Percentiles rank a stretch among this genome's conserved stretches.
Conservation (phyloP, 495 filamentous ascomycete genomes). For the Podospora anserina region DNA sequence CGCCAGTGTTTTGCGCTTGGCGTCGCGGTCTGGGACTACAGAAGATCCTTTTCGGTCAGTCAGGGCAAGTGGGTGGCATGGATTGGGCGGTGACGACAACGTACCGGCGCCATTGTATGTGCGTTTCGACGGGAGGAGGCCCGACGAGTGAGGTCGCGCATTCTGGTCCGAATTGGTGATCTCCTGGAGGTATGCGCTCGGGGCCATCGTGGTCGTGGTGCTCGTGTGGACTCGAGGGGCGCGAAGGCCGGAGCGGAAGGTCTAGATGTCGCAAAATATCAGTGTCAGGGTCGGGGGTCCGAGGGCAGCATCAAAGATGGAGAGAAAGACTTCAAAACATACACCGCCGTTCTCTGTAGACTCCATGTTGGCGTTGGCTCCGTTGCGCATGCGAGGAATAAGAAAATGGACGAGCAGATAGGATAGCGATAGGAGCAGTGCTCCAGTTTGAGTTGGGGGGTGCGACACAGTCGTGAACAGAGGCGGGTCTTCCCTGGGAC, state of each 20-base stretch:
- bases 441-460: conserved; percentile 27
- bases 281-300: conserved; percentile 21
- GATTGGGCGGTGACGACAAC: conserved; percentile 2
- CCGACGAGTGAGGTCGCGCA: conserved; percentile 55
- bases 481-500: conserved; percentile 22
- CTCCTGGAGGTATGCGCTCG: conserved; percentile 34
- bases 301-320: background rate
- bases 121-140: conserved; percentile 48
- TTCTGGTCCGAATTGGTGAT: conserved; percentile 64
- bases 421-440: conserved; percentile 35
- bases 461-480: conserved; percentile 28
- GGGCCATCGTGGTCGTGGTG: conserved; percentile 9
- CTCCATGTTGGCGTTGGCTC: conserved; percentile 41
- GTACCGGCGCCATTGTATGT: conserved; percentile 34
- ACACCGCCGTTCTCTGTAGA: conserved; percentile 37
- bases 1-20: conserved; percentile 58
- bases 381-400: conserved; percentile 28
- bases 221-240: conserved; percentile 17
- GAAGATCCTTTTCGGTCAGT: conserved; percentile 22
- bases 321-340: background rate
- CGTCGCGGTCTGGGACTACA: conserved; percentile 46
- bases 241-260: conserved; percentile 21
- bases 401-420: conserved; percentile 31
- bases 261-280: conserved; percentile 10
- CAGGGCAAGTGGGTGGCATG: background rate